A percentile compares a stretch with the other conserved stretches of the same genome.
Conservation (phyloP, 805 yeast genomes). For the Kockiozyma suomiensis region DNA sequence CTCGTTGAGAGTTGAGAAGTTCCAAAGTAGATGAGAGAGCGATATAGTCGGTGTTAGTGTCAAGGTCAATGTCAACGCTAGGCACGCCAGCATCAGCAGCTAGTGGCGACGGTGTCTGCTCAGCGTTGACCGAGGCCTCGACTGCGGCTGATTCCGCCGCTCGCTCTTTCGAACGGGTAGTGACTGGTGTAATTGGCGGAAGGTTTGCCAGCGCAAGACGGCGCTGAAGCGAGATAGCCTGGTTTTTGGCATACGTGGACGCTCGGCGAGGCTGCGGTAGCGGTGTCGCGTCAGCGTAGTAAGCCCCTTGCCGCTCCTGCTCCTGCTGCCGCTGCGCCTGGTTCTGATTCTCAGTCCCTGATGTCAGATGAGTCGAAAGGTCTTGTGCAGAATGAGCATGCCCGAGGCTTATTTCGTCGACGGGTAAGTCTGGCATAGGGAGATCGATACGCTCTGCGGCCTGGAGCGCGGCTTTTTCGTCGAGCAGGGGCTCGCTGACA, state of each 20-base stretch:
- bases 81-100: constrained; percentile 20
- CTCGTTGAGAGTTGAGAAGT: constrained; percentile 37
- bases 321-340: not conserved
- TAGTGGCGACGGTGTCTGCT: not conserved
- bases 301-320: not conserved
- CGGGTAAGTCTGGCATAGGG: not conserved
- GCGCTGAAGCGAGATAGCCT: constrained; percentile 21
- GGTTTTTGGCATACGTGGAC: constrained; percentile 9
- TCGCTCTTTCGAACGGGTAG: constrained; percentile 32
- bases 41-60: constrained; percentile 39
- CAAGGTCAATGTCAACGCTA: constrained; percentile 27
- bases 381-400: not conserved
- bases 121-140: not conserved
- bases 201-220: constrained; percentile 32
- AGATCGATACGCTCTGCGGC: constrained; percentile 9
- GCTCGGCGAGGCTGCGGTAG: constrained; percentile 5
- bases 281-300: constrained; percentile 10
- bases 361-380: too few relatives aligned
- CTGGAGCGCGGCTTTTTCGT: constrained; percentile 13
- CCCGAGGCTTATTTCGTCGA: not conserved
- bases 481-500: constrained; percentile 8
- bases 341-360: not conserved
- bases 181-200: constrained; percentile 34
- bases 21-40: constrained; percentile 40
- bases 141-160: constrained; percentile 15